Evolutionary conservation across 805 yeast species (phyloP).

Genomic region (Torulaspora quercuum): DNA sequence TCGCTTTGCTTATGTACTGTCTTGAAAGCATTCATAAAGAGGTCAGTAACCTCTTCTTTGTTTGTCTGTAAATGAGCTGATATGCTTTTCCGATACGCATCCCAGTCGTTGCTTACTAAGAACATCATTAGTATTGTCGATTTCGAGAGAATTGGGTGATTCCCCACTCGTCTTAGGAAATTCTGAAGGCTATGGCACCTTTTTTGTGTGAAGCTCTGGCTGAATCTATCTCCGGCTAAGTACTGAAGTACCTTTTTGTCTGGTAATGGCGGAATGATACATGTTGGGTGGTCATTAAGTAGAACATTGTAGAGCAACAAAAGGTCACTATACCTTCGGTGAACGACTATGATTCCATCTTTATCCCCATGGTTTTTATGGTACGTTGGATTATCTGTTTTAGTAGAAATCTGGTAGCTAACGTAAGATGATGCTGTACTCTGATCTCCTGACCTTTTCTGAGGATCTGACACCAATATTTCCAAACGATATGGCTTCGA

Average conservation of each 20-base stretch:
- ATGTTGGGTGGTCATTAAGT: slow-evolving; percentile 74
- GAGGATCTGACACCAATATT: slow-evolving; percentile 36
- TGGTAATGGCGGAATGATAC: slow-evolving; percentile 90
- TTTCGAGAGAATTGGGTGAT: slow-evolving; percentile 67
- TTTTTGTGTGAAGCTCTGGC: slow-evolving; percentile 76
- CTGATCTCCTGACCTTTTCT: slow-evolving; percentile 31
- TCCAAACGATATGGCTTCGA: slow-evolving; percentile 18
- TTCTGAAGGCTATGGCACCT: slow-evolving; percentile 77
- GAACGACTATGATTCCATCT: slow-evolving; percentile 31
- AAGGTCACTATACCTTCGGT: slow-evolving; percentile 82
- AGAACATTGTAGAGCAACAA: slow-evolving; percentile 71
- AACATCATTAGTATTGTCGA: slow-evolving; percentile 52
- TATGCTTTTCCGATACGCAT: slow-evolving; percentile 31
- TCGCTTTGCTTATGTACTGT: slow-evolving; percentile 63
- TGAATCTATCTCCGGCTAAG: slow-evolving; percentile 88
- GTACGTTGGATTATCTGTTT: slow-evolving; percentile 30
- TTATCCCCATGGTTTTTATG: slow-evolving; percentile 18
- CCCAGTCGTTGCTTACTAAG: slow-evolving; percentile 35
- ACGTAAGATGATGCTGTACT: slow-evolving; percentile 30
- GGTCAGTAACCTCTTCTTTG: slow-evolving; percentile 79
- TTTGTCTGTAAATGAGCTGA: slow-evolving; percentile 25
- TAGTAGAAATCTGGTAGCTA: slow-evolving; percentile 35
- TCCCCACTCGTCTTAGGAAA: slow-evolving; percentile 66
- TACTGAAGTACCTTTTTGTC: slow-evolving; percentile 89
- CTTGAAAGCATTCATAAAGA: slow-evolving; percentile 90